Percentiles rank a stretch among this genome's conserved stretches.
These are phyloP conservation scores for Sisymbrium irio DNA, from an alignment of 345 rosid genomes.

Conservation along the genomic window DNA sequence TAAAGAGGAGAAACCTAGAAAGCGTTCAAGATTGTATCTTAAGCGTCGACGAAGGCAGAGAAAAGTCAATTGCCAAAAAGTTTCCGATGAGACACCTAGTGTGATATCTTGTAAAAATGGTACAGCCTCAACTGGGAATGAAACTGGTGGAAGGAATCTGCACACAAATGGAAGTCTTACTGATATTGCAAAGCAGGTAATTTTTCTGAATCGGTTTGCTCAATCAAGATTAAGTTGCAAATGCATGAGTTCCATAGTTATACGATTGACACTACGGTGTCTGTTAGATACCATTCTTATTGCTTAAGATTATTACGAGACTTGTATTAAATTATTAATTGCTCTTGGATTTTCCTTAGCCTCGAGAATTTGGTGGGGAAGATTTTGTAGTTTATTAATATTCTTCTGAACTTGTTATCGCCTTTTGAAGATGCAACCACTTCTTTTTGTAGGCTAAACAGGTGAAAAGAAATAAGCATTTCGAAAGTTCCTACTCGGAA, in stretches of 20 bases:
- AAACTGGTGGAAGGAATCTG: conserved; percentile 2
- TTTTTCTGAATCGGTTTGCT: background rate
- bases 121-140: conserved; percentile 9
- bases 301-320: background rate
- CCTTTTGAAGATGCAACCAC: conserved; percentile 38
- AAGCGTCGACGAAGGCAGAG: conserved; percentile 31
- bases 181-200: conserved; percentile 22
- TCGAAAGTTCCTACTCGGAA: conserved; percentile 48
- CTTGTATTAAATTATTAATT: background rate
- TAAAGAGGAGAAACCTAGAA: conserved; percentile 10
- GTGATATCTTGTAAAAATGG: conserved; percentile 17
- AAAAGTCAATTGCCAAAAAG: background rate
- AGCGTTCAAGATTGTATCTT: conserved; percentile 35
- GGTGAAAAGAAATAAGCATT: conserved; percentile 37
- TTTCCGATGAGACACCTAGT: conserved; percentile 15
- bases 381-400: background rate
- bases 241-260: background rate
- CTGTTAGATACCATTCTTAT: background rate
- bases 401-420: conserved; percentile 35
- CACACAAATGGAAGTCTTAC: conserved; percentile 4
- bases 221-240: background rate
- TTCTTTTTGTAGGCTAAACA: conserved; percentile 31
- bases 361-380: background rate
- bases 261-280: background rate
- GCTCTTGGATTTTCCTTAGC: background rate